A percentile compares a stretch with the other conserved stretches of the same genome.
Evolutionary conservation across 2,329 filamentous ascomycete genomes (phyloP).

Genomic region (Fusarium paranaense): DNA sequence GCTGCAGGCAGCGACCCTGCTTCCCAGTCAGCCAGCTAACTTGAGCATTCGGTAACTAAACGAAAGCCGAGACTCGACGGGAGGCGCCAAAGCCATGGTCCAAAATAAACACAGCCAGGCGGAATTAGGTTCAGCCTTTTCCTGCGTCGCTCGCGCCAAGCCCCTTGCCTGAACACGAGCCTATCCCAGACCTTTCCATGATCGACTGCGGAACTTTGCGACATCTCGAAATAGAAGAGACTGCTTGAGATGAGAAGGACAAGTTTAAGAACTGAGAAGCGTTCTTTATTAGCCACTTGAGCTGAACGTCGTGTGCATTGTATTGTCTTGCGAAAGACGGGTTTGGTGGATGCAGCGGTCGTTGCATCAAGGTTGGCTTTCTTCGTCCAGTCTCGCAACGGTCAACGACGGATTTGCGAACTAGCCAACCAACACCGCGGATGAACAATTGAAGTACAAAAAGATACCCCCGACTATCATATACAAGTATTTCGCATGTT

Average conservation of each 20-base stretch:
- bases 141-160: not conserved
- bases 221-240: not conserved
- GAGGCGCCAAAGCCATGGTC: not conserved
- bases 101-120: not conserved
- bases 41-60: not conserved
- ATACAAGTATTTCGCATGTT: not conserved
- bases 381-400: not conserved
- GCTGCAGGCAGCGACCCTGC: not conserved
- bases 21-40: not conserved
- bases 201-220: not conserved
- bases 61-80: not conserved
- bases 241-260: not conserved
- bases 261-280: not conserved
- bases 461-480: too few species aligned
- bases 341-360: not conserved
- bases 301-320: not conserved
- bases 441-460: not conserved
- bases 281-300: too few species aligned
- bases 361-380: not conserved
- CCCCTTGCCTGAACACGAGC: not conserved
- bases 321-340: not conserved
- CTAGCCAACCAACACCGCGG: accelerated
- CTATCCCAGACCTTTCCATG: not conserved
- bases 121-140: not conserved
- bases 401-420: not conserved